phyloP scores from a whole-genome alignment of 2,329 filamentous ascomycete genomes.

The Penicillium concentricum region DNA sequence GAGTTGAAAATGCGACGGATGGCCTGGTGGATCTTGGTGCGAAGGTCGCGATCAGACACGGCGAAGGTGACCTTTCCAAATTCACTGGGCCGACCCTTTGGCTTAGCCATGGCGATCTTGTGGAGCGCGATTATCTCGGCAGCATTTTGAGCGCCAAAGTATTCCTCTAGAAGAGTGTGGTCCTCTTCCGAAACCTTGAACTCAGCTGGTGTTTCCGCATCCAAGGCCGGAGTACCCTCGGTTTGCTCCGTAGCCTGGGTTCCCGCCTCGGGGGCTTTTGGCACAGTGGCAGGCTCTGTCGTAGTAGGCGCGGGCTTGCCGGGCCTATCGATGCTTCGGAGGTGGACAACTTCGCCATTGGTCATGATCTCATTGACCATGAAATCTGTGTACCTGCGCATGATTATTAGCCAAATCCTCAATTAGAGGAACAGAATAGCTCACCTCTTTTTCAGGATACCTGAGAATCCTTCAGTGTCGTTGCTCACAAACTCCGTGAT shows the following conservation, averaged over 20 bases:
- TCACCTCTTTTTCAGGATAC: conserved; percentile 66
- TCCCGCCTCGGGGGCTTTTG: conserved; percentile 8
- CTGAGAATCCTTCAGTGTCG: conserved; percentile 59
- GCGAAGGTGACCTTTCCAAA: conserved; percentile 55
- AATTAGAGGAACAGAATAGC: background rate
- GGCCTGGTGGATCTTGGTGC: conserved; percentile 62
- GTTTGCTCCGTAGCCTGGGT: conserved; percentile 16
- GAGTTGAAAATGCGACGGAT: conserved; percentile 79
- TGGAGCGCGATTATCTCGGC: conserved; percentile 57
- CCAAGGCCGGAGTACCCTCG: conserved; percentile 12
- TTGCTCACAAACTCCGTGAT: conserved; percentile 64
- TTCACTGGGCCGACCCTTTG: conserved; percentile 55
- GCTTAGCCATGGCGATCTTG: conserved; percentile 52
- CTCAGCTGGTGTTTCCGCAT: conserved; percentile 18
- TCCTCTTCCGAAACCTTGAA: conserved; percentile 47
- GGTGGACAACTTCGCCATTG: conserved; percentile 72
- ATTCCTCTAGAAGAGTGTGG: conserved; percentile 41
- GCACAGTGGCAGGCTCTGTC: background rate
- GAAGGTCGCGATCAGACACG: conserved; percentile 60
- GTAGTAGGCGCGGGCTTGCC: conserved; percentile 11
- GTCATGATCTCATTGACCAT: conserved; percentile 84
- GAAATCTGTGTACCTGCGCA: conserved; percentile 77
- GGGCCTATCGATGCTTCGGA: conserved; percentile 52
- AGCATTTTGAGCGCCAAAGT: conserved; percentile 54
- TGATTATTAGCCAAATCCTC: conserved; percentile 3